A percentile compares a stretch with the other conserved stretches of the same genome.
Conservation (phyloP, 306 rosid species). For the Canavalia ensiformis region DNA sequence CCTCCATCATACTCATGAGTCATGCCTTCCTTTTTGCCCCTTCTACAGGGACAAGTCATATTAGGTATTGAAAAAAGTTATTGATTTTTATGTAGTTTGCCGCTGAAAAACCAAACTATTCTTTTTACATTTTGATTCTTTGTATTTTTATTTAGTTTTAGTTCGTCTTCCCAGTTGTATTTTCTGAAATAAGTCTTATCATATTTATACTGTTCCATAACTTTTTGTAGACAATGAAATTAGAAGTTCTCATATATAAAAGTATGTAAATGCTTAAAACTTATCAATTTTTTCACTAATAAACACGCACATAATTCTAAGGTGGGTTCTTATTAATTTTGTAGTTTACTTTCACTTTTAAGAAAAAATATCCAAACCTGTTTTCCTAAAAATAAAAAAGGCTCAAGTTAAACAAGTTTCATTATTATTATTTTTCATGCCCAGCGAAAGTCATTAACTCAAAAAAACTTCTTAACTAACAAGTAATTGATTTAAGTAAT, state of each 20-base stretch:
- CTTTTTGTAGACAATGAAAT: neutral
- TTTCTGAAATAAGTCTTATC: neutral
- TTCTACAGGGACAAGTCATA: neutral
- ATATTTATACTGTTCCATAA: neutral
- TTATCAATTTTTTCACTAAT: neutral
- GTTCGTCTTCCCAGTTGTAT: neutral
- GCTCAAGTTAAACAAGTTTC: neutral
- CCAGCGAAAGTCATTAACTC: too few relatives aligned
- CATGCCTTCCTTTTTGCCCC: neutral
- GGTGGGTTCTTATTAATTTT: too few relatives aligned
- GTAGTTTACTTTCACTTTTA: too few relatives aligned
- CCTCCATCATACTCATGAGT: neutral
- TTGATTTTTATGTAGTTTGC: neutral
- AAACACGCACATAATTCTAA: too few relatives aligned
- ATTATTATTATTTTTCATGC: too few relatives aligned
- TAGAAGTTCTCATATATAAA: neutral
- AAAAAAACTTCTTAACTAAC: too few relatives aligned
- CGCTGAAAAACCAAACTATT: neutral
- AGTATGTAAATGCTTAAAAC: neutral
- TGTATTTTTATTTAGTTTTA: neutral
- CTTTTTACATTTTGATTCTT: neutral
- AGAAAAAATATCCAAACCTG: too few relatives aligned
- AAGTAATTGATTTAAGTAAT: too few relatives aligned
- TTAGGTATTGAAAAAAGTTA: slow-evolving; percentile 3
- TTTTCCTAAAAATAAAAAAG: too few relatives aligned